These are phyloP conservation scores for Danielozyma ontarioensis DNA, from an alignment of 805 yeast genomes.

Conservation along the genomic window DNA sequence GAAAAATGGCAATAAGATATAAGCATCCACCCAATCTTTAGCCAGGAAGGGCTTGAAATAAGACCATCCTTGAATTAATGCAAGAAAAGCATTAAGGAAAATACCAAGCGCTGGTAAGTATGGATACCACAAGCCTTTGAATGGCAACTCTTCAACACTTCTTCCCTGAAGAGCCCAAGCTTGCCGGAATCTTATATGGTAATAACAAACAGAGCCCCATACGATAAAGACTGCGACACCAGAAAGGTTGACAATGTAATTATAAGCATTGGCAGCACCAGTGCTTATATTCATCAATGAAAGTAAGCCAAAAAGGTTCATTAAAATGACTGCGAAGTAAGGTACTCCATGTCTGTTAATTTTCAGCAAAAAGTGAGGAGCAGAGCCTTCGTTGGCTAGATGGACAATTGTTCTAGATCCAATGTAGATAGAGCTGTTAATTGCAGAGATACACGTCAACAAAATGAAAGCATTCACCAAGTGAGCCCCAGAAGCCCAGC, in stretches of 20 bases:
- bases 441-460: constrained; percentile 61
- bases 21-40: constrained; percentile 47
- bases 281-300: constrained; percentile 53
- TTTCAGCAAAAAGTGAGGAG: constrained; percentile 50
- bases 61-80: constrained; percentile 64
- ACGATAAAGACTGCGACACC: constrained; percentile 67
- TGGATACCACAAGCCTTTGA: constrained; percentile 44
- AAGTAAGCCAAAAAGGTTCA: constrained; percentile 50
- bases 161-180: constrained; percentile 37
- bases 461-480: constrained; percentile 59
- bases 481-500: constrained; percentile 43
- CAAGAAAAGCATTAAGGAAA: constrained; percentile 45
- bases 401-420: constrained; percentile 65
- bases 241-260: constrained; percentile 54
- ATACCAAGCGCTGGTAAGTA: constrained; percentile 45
- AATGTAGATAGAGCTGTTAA: constrained; percentile 63
- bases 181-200: constrained; percentile 52
- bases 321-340: constrained; percentile 48
- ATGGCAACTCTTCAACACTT: constrained; percentile 27
- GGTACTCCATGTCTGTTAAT: constrained; percentile 63
- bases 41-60: constrained; percentile 53
- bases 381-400: constrained; percentile 56
- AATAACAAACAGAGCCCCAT: constrained; percentile 56
- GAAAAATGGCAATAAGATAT: constrained; percentile 58
- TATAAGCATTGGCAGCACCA: constrained; percentile 57